A percentile compares a stretch with the other conserved stretches of the same genome.
phyloP scores from a whole-genome alignment of 225 moss, liverwort and hornwort genomes.

The Physcomitrellopsis africana region DNA sequence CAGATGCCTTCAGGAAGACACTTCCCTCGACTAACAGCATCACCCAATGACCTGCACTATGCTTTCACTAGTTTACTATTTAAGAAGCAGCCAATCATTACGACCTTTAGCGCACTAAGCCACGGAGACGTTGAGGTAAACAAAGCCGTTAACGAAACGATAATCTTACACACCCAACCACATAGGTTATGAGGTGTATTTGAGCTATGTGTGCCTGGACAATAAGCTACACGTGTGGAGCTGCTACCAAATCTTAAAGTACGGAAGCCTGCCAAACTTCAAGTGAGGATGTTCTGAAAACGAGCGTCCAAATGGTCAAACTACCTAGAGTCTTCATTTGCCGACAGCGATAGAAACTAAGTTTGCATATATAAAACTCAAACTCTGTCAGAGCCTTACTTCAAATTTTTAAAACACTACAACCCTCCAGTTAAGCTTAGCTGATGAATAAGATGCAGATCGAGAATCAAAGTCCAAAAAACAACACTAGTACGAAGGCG shows the following conservation, averaged over 20 bases:
- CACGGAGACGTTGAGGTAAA: not conserved
- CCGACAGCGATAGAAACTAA: not conserved
- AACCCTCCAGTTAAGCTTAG: not conserved
- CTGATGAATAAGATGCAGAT: constrained; percentile 11
- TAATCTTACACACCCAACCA: constrained; percentile 15
- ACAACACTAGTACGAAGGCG: not conserved
- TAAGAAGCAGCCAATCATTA: constrained; percentile 16
- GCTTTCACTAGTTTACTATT: constrained; percentile 3
- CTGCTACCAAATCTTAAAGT: not conserved
- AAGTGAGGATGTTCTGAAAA: constrained; percentile 12
- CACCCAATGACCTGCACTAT: constrained; percentile 13
- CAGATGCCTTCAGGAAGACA: not conserved
- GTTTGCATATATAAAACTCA: not conserved
- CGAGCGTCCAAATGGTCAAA: not conserved
- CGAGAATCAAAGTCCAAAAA: constrained; percentile 20
- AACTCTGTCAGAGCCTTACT: not conserved
- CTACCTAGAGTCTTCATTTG: not conserved
- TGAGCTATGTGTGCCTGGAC: constrained; percentile 9
- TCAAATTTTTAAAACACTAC: not conserved
- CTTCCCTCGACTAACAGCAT: not conserved
- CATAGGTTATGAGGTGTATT: not conserved
- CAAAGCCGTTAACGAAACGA: constrained; percentile 14
- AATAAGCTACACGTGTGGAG: constrained; percentile 5
- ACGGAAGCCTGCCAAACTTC: constrained; percentile 20
- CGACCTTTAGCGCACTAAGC: no score